Evolutionary conservation across 2,329 filamentous ascomycete genomes (phyloP), one percentile per base, ranked within the genome.

Genomic region (Bimuria novae-zelandiae): DNA sequence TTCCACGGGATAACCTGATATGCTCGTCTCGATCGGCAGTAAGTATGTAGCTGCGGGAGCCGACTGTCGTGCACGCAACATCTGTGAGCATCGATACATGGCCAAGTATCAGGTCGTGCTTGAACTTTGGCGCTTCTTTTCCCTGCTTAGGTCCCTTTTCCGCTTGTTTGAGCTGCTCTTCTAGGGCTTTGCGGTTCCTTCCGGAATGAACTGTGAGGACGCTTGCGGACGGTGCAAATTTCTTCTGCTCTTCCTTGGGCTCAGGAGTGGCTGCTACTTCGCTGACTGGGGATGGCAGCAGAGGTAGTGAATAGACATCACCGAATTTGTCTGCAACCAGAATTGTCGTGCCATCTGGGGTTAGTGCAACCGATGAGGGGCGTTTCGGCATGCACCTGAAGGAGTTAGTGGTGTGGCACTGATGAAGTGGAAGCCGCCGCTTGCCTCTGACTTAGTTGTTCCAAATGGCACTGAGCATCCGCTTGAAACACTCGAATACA

Each of bases 1-100:
- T 80, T 33, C 88, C 90, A 52, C 91, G 84, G 43, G 90, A 96
- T 17, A 97, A 81, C 32, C 94, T 89, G 66, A 99, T 93, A 74
- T 99, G 94, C 74, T 91, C 86, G 67, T 90, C 87, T 55, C 87
- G 80, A 71, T 90, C 87, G 16, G 84, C 81, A 11, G 86, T 89
- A 41, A 90, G 74, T 42, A 90, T 83, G 63, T 87, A 89, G 45
- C 71, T 77, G 49, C 80, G 79, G 54, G 85, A 54, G 61, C 76
- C 57, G 60, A 79, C 69, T 67, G 79, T 68, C n/a, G 75, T 77
- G 36, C 85, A 79, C 2, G 79, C 74, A 46, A 97, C 72, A 65
- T 90, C 87, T 1, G 92, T 97, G 44, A 99, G 84, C 84, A 97
- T 89, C 0, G 93, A 97, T 12, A 99, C 94, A 75, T 99, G 94